Conservation (phyloP, 305 asterid genomes). For the Ajuga reptans region DNA sequence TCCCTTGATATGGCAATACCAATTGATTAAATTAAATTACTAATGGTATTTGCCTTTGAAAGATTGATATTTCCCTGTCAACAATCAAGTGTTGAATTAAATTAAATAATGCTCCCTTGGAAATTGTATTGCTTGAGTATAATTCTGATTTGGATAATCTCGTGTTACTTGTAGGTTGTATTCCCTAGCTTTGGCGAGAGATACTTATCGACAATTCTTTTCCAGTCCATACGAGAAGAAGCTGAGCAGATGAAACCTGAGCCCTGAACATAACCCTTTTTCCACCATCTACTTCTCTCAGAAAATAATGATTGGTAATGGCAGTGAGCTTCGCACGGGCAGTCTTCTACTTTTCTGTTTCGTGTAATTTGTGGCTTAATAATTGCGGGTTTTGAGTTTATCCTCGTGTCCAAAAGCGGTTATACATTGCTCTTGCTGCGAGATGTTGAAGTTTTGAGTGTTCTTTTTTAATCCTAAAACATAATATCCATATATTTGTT, state of each 20-base stretch:
- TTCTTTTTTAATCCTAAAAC: background rate
- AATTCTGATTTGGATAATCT: background rate
- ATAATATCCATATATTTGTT: too few relatives aligned
- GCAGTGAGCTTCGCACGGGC: background rate
- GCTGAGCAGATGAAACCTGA: conserved; percentile 81
- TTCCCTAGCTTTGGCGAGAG: conserved; percentile 96
- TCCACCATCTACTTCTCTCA: background rate
- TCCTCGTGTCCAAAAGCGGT: background rate
- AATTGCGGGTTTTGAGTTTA: background rate
- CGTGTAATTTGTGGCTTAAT: background rate
- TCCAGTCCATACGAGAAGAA: conserved; percentile 86
- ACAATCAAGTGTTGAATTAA: too few relatives aligned
- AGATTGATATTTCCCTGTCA: background rate
- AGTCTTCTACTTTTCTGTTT: background rate
- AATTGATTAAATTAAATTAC: background rate
- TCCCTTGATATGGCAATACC: background rate
- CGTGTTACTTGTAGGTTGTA: conserved; percentile 49
- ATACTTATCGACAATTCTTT: conserved; percentile 73
- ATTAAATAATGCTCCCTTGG: background rate
- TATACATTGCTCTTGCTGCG: background rate
- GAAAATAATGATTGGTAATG: conserved; percentile 6
- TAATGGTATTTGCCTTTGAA: background rate
- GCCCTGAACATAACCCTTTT: conserved; percentile 26
- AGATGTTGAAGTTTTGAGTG: background rate
- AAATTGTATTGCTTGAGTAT: background rate